Conservation (phyloP, 2,329 filamentous ascomycete genomes). For the Dichotomopilus funicola region DNA sequence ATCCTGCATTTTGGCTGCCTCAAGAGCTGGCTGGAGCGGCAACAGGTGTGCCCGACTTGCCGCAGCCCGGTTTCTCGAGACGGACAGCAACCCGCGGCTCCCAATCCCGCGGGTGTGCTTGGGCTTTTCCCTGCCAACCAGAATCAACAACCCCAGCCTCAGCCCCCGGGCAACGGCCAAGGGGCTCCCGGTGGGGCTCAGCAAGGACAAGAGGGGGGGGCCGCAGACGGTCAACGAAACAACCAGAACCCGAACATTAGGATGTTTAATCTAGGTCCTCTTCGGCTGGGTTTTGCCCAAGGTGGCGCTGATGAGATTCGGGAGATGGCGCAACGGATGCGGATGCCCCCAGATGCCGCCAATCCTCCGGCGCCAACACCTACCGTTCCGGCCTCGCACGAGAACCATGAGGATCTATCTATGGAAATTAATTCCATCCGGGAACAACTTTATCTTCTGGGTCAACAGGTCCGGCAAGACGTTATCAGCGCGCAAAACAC, state of each 20-base stretch:
- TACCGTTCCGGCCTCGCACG: slow-evolving; percentile 15
- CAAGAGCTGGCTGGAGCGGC: slow-evolving; percentile 92
- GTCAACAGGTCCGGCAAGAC: slow-evolving; percentile 63
- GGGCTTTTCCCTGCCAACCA: slow-evolving; percentile 29
- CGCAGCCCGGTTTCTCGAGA: slow-evolving; percentile 73
- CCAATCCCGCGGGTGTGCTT: slow-evolving; percentile 32
- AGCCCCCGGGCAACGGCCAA: slow-evolving; percentile 24
- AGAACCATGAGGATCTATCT: slow-evolving; percentile 14
- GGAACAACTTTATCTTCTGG: slow-evolving; percentile 57
- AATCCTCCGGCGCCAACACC: slow-evolving; percentile 14
- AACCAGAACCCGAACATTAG: slow-evolving; percentile 30
- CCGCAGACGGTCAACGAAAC: slow-evolving; percentile 25
- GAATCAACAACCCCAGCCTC: slow-evolving; percentile 30
- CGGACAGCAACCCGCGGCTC: slow-evolving; percentile 29
- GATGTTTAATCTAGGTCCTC: slow-evolving; percentile 54
- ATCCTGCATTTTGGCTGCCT: slow-evolving; percentile 92
- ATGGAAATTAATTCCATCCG: slow-evolving; percentile 39
- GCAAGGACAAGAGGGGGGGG: slow-evolving; percentile 27
- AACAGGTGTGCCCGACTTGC: slow-evolving; percentile 95
- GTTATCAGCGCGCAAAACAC: slow-evolving; percentile 55
- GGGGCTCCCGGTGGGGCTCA: slow-evolving; percentile 20
- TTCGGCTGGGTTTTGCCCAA: slow-evolving; percentile 72
- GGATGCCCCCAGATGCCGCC: slow-evolving; percentile 33
- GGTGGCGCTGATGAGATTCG: slow-evolving; percentile 56
- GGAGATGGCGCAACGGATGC: slow-evolving; percentile 60